phyloP scores from a whole-genome alignment of 768 basidiomycete genomes.

The Termitomyces sp. region DNA sequence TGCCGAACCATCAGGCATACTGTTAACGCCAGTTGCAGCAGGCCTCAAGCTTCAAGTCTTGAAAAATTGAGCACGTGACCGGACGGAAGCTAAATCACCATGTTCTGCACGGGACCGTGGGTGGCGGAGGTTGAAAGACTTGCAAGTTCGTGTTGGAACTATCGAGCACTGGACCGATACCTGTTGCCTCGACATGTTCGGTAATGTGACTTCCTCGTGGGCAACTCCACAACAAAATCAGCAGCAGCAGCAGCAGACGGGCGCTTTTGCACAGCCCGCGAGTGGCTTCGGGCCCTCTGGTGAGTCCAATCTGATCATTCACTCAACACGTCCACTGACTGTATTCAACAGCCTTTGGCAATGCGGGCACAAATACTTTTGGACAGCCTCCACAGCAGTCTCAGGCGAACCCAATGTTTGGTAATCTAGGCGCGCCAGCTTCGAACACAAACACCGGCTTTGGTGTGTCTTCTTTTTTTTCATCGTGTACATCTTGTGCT shows the following conservation, averaged over 20 bases:
- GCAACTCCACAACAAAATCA: constrained; percentile 61
- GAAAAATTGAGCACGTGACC: constrained; percentile 31
- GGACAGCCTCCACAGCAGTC: constrained; percentile 52
- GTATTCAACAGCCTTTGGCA: constrained; percentile 43
- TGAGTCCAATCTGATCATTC: constrained; percentile 24
- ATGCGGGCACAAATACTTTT: constrained; percentile 48
- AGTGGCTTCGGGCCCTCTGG: constrained; percentile 52
- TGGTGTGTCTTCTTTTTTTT: constrained; percentile 28
- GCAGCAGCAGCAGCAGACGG: constrained; percentile 50
- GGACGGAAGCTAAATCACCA: constrained; percentile 1
- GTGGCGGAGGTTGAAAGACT: constrained; percentile 33
- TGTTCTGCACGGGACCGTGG: constrained; percentile 17
- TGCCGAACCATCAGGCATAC: constrained; percentile 50
- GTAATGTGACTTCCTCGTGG: constrained; percentile 61
- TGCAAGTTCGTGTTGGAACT: constrained; percentile 13
- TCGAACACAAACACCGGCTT: constrained; percentile 34
- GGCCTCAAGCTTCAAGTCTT: not conserved
- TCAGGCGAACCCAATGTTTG: constrained; percentile 79
- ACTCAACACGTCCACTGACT: constrained; percentile 17
- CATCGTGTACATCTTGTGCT: constrained; percentile 10
- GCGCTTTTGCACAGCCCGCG: constrained; percentile 68
- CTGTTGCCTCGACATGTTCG: constrained; percentile 50
- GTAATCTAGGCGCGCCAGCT: constrained; percentile 41
- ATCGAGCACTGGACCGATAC: not conserved
- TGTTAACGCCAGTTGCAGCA: not conserved